phyloP scores from a whole-genome alignment of 352 stramenopile genomes.

The Globisporangium orthogonon region DNA sequence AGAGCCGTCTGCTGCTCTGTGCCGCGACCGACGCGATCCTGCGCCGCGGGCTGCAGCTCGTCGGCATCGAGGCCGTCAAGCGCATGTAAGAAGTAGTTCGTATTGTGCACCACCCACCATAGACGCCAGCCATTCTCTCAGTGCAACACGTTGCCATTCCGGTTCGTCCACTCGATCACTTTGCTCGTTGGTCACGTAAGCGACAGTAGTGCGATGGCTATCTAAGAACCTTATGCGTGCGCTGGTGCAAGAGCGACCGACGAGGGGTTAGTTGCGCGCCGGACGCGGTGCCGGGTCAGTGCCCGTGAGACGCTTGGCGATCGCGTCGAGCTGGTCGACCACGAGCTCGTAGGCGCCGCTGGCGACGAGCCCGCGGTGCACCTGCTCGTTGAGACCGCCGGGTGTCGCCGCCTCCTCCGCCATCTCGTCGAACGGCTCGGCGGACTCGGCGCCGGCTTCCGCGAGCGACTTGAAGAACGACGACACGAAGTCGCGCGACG shows the following conservation, averaged over 20 bases:
- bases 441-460: conserved; percentile 61
- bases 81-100: conserved; percentile 42
- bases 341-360: conserved; percentile 77
- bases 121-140: background rate
- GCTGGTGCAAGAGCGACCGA: no score
- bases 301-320: conserved; percentile 75
- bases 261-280: conserved; percentile 19
- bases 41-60: conserved; percentile 52
- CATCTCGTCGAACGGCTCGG: conserved; percentile 78
- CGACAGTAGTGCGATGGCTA: no score
- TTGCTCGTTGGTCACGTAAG: no score
- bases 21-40: conserved; percentile 68
- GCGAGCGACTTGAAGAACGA: conserved; percentile 83
- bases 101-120: background rate
- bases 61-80: conserved; percentile 59
- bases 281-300: conserved; percentile 53
- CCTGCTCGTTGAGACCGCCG: conserved; percentile 80
- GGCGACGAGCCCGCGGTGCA: conserved; percentile 58
- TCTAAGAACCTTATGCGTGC: no score
- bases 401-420: conserved; percentile 75
- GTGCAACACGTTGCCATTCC: background rate
- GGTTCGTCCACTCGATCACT: no score
- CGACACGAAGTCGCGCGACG: conserved; percentile 73
- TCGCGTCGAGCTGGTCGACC: conserved; percentile 73
- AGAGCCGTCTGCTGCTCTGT: conserved; percentile 66